Evolutionary conservation across 73 alveolate genomes (phyloP).

Genomic region (Tetrahymena borealis): DNA sequence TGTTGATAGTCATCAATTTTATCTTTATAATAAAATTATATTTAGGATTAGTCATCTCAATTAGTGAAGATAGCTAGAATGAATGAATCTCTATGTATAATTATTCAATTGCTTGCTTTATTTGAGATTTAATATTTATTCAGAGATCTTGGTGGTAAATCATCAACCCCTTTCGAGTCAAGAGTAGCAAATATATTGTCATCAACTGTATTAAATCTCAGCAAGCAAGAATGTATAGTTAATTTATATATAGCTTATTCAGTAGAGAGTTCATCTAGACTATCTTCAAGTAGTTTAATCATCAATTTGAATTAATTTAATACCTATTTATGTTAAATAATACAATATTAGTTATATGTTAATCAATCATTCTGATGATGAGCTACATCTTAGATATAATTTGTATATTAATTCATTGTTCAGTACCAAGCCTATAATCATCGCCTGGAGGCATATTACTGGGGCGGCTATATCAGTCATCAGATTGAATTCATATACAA

Average conservation of each 20-base stretch:
- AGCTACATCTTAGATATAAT: background rate
- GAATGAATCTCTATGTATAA: background rate
- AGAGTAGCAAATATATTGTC: background rate
- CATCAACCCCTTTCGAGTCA: constrained; percentile 5
- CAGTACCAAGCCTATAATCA: constrained; percentile 2
- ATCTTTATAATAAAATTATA: background rate
- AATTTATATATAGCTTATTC: background rate
- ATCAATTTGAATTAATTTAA: background rate
- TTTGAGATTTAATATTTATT: background rate
- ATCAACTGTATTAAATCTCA: background rate
- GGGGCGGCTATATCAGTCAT: constrained; percentile 5
- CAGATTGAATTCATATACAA: background rate
- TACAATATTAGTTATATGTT: background rate
- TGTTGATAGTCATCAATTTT: background rate
- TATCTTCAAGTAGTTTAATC: too few species aligned
- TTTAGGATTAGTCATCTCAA: background rate
- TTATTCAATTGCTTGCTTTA: too few species aligned
- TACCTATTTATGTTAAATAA: background rate
- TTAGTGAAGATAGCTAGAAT: background rate
- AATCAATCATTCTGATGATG: background rate
- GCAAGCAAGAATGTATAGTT: background rate
- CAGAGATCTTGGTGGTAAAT: constrained; percentile 1
- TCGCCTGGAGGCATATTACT: constrained; percentile 4
- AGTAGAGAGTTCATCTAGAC: background rate
- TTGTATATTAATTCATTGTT: background rate